Base-by-base conservation (phyloP, 2,329 filamentous ascomycete genomes). In the Aureobasidium sp. region DNA sequence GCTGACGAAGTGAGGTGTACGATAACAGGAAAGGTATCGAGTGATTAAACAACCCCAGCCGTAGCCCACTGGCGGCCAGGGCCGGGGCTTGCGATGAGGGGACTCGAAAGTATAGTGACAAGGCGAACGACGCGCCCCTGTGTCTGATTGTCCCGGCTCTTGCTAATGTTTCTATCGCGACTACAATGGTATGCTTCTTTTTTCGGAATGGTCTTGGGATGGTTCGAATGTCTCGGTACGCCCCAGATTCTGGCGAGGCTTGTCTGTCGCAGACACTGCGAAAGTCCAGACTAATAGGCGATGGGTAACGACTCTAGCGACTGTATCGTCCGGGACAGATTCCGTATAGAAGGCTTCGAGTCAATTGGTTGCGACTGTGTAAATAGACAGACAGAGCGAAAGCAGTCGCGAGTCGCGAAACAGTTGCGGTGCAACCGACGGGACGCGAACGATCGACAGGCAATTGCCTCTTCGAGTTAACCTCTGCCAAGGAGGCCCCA, bases 51-150 rank as follows among this genome's bases (percentile, higher is more conserved):
- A 42, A 49, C 57, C 57, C 57, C 57, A 60, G 57, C 57, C 57
- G 57, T 60, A 60, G 57, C 57, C 35, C 57, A 40, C 22, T 8
- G 22, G 44, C 56, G 33, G 37, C 57, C 57, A 50, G 57, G 57
- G 45, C 57, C 31, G 45, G 57, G 45, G 44, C 44, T 60, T 24
- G 29, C 17, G 31, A 27, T 35, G 31, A 19, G 42, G 11, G 14
- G 45, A 50, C 33, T 60, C 37, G 35, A 42, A 15, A 12, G 35
- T 19, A 44, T 50, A 2, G 14, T 5, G 40, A 17, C 17, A 39
- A 35, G 48, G 22, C 31, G 22, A 37, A 44, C 44, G 31, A 29
- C 22, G 22, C 44, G 31, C 33, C 15, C 14, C 15, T 35, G 7
- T 24, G 3, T 31, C 12, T 33, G 17, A n/a, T 39, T 17, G 3